phyloP scores from a whole-genome alignment of 2,329 filamentous ascomycete species.

The Elsinoe arachidis region DNA sequence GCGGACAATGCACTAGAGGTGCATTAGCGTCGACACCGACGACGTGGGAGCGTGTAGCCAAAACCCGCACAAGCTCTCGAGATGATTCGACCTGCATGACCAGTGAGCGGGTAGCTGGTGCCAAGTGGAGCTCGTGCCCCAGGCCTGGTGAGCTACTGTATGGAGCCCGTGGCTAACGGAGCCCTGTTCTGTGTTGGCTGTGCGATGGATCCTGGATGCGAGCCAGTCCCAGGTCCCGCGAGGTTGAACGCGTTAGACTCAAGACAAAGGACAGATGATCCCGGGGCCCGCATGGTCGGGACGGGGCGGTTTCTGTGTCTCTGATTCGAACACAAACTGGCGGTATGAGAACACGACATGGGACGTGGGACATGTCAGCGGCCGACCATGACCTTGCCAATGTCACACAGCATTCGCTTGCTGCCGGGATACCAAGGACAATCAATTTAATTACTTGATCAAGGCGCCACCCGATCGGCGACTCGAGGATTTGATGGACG shows the following conservation, averaged over 20 bases:
- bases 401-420: not conserved
- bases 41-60: conserved; percentile 11
- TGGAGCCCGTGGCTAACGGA: too few species aligned
- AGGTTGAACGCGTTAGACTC: not conserved
- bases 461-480: not conserved
- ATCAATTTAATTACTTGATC: not conserved
- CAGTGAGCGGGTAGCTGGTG: conserved; percentile 2
- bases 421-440: not conserved
- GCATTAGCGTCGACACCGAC: conserved; percentile 13
- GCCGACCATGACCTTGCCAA: not conserved
- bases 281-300: conserved; percentile 6
- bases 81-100: not conserved
- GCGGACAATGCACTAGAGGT: conserved; percentile 10
- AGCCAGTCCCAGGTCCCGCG: not conserved
- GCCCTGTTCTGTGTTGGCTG: too few species aligned
- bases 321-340: conserved; percentile 6
- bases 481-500: not conserved
- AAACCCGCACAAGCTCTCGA: conserved; percentile 7
- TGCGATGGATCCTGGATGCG: too few species aligned
- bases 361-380: not conserved
- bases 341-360: conserved; percentile 9
- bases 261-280: conserved; percentile 9
- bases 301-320: conserved; percentile 5
- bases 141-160: not conserved
- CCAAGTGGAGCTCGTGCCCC: conserved; percentile 10